phyloP scores from a whole-genome alignment of 108 stramenopile species.

The Parietichytrium sp. region DNA sequence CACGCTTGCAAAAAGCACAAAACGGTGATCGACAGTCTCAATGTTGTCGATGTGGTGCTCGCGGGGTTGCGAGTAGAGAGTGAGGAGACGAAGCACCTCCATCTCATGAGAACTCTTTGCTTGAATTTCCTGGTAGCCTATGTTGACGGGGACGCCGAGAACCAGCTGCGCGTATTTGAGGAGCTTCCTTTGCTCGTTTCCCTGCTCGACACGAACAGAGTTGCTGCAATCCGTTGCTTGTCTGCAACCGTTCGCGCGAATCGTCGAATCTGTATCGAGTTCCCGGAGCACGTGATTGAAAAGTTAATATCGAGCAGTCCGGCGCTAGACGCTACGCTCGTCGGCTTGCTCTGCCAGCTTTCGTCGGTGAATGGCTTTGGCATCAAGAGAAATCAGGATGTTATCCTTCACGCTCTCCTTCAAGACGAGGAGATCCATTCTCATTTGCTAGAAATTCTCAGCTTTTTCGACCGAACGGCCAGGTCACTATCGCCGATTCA shows the following conservation, averaged over 20 bases:
- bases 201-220: background rate
- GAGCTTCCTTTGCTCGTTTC: background rate
- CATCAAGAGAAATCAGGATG: background rate
- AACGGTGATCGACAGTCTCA: background rate
- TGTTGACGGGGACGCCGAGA: background rate
- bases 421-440: too few relatives aligned
- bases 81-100: background rate
- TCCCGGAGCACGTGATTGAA: background rate
- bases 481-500: too few relatives aligned
- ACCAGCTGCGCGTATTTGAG: slow-evolving; percentile 17
- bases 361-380: background rate
- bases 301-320: background rate
- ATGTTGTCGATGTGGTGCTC: background rate
- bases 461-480: too few relatives aligned
- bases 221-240: background rate
- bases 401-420: background rate
- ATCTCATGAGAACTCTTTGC: background rate
- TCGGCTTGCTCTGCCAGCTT: background rate
- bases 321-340: background rate
- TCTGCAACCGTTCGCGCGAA: slow-evolving; percentile 7
- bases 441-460: too few relatives aligned
- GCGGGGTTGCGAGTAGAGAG: background rate
- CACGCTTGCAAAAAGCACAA: background rate
- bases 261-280: background rate
- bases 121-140: background rate